A percentile compares a stretch with the other conserved stretches of the same genome.
phyloP scores from a whole-genome alignment of 768 basidiomycete genomes.

The Cytidiella melzeri region DNA sequence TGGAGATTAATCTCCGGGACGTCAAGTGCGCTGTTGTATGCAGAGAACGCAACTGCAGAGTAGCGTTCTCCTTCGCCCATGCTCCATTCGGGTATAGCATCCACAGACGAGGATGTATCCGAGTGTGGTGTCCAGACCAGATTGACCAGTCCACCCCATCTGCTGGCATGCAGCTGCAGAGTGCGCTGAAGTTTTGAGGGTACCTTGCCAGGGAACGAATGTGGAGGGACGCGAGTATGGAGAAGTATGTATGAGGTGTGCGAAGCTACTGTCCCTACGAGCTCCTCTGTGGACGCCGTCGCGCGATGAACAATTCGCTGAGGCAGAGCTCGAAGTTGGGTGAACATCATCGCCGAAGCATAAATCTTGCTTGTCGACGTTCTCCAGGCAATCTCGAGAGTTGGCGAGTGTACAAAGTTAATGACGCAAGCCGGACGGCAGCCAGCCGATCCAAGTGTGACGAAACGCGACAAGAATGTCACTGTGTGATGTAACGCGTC shows the following conservation, averaged over 20 bases:
- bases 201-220: conserved; percentile 40
- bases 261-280: conserved; percentile 46
- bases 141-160: conserved; percentile 55
- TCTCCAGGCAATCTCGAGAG: too few relatives aligned
- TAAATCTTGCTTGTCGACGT: too few relatives aligned
- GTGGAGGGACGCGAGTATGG: conserved; percentile 43
- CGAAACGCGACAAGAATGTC: neutral
- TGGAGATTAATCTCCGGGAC: conserved; percentile 42
- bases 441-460: neutral
- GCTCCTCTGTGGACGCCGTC: conserved; percentile 5
- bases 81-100: conserved; percentile 11
- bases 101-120: conserved; percentile 1
- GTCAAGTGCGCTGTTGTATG: conserved; percentile 38
- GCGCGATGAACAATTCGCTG: too few relatives aligned
- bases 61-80: conserved; percentile 21
- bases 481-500: neutral
- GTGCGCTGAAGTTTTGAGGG: conserved; percentile 42
- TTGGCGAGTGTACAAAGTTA: neutral
- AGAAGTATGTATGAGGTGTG: conserved; percentile 55
- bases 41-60: conserved; percentile 48
- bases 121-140: conserved; percentile 45
- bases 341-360: too few relatives aligned
- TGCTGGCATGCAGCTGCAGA: conserved; percentile 36
- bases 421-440: too few relatives aligned
- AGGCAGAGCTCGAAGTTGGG: too few relatives aligned